These are phyloP conservation scores for Agaricus subrufescens DNA, from an alignment of 768 basidiomycete genomes.

Conservation along the genomic window DNA sequence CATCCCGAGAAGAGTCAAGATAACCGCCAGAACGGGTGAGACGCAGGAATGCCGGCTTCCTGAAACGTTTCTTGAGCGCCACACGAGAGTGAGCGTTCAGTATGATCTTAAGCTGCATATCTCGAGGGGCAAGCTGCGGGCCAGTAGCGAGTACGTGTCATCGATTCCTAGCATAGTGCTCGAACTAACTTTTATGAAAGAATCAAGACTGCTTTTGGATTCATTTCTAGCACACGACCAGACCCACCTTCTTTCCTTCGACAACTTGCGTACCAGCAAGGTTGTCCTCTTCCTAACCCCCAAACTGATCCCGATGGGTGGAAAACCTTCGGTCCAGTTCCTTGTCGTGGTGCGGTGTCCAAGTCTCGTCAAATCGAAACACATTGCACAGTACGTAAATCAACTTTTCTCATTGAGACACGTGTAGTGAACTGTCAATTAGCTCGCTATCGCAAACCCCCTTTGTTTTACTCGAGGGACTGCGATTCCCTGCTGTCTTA, in stretches of 20 bases:
- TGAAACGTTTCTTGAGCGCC: constrained; percentile 50
- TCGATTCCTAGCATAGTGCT: background rate
- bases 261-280: constrained; percentile 45
- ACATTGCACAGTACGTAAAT: constrained; percentile 27
- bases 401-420: background rate
- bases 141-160: constrained; percentile 40
- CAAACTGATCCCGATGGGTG: constrained; percentile 49
- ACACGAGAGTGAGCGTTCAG: constrained; percentile 42
- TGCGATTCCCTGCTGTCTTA: constrained; percentile 41
- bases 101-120: constrained; percentile 45
- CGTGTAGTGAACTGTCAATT: background rate
- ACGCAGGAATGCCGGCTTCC: constrained; percentile 38
- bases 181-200: constrained; percentile 18
- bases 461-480: constrained; percentile 47
- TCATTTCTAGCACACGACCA: constrained; percentile 42
- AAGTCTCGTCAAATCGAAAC: constrained; percentile 33
- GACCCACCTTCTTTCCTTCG: constrained; percentile 41
- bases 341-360: constrained; percentile 36
- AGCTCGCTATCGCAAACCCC: constrained; percentile 19
- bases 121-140: constrained; percentile 42
- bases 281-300: constrained; percentile 39
- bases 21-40: constrained; percentile 31
- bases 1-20: constrained; percentile 36
- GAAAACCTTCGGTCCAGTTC: constrained; percentile 37
- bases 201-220: constrained; percentile 50